A percentile compares a stretch with the other conserved stretches of the same genome.
phyloP scores from a whole-genome alignment of 2,329 filamentous ascomycete species.

The Colletotrichum sublineola region DNA sequence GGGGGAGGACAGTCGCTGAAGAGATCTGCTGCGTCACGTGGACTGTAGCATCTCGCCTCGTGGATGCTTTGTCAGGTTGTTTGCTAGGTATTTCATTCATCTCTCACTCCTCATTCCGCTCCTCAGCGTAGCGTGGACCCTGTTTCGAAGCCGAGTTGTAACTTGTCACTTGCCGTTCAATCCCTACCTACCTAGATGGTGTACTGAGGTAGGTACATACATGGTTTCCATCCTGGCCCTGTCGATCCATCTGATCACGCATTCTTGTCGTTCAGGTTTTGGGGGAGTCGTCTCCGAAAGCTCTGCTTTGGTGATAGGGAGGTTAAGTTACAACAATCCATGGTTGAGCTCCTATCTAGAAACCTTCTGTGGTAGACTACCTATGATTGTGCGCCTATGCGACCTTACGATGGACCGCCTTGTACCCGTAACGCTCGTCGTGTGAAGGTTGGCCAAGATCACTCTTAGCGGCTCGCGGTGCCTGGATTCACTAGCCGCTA shows the following conservation, averaged over 20 bases:
- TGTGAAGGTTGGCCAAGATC: no score
- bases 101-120: not conserved
- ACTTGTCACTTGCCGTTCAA: slow-evolving; percentile 21
- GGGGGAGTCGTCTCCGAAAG: no score
- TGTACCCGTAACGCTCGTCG: no score
- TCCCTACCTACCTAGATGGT: no score
- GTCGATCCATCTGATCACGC: slow-evolving; percentile 28
- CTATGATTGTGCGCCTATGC: no score
- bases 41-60: not conserved
- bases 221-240: not conserved
- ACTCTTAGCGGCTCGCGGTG: no score
- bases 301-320: no score
- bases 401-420: no score
- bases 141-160: not conserved
- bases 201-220: not conserved
- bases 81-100: not conserved
- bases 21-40: slow-evolving; percentile 3
- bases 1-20: slow-evolving; percentile 27
- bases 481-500: no score
- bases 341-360: no score
- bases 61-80: not conserved
- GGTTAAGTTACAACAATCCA: no score
- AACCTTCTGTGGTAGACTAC: no score
- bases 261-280: not conserved
- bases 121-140: not conserved